These are phyloP conservation scores for Dactylellina cionopaga DNA, from an alignment of 2,329 filamentous ascomycete species.

Conservation along the genomic window DNA sequence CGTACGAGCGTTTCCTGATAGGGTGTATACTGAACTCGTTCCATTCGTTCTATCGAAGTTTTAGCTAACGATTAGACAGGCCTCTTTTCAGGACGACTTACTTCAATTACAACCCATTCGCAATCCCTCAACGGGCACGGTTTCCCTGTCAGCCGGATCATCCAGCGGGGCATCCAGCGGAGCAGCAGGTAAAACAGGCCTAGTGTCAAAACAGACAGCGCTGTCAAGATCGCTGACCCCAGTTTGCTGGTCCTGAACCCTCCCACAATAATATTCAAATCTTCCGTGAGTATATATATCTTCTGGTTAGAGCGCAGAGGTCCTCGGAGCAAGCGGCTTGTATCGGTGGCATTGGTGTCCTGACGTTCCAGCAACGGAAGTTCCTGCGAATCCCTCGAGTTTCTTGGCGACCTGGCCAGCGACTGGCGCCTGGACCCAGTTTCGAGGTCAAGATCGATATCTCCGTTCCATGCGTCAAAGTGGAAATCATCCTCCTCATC, in stretches of 20 bases:
- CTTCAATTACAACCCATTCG: slow-evolving; percentile 91
- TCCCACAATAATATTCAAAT: slow-evolving; percentile 90
- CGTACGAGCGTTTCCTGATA: slow-evolving; percentile 70
- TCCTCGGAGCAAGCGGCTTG: slow-evolving; percentile 55
- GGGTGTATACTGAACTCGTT: slow-evolving; percentile 84
- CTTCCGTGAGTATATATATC: slow-evolving; percentile 90
- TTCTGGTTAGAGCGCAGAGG: slow-evolving; percentile 75
- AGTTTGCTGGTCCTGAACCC: slow-evolving; percentile 82
- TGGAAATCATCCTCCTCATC: slow-evolving; percentile 61
- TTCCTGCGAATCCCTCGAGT: slow-evolving; percentile 68
- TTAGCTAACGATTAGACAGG: neutral
- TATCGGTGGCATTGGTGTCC: slow-evolving; percentile 66
- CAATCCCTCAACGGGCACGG: slow-evolving; percentile 76
- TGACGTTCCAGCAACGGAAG: slow-evolving; percentile 77
- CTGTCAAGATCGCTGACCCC: slow-evolving; percentile 69
- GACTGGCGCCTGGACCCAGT: slow-evolving; percentile 66
- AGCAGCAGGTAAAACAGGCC: slow-evolving; percentile 86
- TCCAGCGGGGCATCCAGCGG: slow-evolving; percentile 89
- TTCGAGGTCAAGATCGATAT: slow-evolving; percentile 61
- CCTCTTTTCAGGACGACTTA: slow-evolving; percentile 60
- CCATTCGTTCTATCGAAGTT: slow-evolving; percentile 80
- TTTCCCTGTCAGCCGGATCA: slow-evolving; percentile 77
- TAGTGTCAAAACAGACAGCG: slow-evolving; percentile 72
- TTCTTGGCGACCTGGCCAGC: slow-evolving; percentile 68
- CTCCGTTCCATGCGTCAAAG: slow-evolving; percentile 62